These are phyloP conservation scores for Lycium ferocissimum DNA, from an alignment of 257 asterid genomes.

Conservation along the genomic window DNA sequence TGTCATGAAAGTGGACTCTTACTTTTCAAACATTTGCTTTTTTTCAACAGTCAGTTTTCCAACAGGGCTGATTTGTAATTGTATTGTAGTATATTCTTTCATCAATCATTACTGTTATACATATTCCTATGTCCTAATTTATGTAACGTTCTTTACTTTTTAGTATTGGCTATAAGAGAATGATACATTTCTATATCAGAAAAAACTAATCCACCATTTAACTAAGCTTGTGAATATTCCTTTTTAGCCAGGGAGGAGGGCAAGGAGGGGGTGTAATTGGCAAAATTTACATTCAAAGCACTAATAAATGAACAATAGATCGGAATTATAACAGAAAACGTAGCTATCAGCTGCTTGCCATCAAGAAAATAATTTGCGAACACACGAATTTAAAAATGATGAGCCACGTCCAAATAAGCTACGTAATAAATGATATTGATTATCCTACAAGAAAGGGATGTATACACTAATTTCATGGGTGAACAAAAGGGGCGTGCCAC, in stretches of 20 bases:
- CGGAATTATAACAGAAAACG: neutral
- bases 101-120: too few relatives aligned
- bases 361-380: neutral
- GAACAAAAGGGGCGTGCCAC: neutral
- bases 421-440: neutral
- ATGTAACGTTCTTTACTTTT: neutral
- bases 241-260: neutral
- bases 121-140: neutral
- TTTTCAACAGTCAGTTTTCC: conserved; percentile 1
- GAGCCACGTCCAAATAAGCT: neutral
- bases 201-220: too few relatives aligned
- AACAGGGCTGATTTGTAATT: neutral
- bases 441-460: neutral
- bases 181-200: too few relatives aligned
- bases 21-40: neutral
- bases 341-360: neutral
- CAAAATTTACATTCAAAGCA: neutral
- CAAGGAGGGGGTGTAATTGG: neutral
- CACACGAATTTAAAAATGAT: neutral
- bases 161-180: too few relatives aligned
- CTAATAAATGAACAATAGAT: neutral
- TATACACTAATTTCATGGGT: neutral
- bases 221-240: too few relatives aligned
- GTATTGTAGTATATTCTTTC: neutral
- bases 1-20: neutral